Base-by-base conservation (phyloP, 176 grass and related monocot species). In the Eleusine coracana region DNA sequence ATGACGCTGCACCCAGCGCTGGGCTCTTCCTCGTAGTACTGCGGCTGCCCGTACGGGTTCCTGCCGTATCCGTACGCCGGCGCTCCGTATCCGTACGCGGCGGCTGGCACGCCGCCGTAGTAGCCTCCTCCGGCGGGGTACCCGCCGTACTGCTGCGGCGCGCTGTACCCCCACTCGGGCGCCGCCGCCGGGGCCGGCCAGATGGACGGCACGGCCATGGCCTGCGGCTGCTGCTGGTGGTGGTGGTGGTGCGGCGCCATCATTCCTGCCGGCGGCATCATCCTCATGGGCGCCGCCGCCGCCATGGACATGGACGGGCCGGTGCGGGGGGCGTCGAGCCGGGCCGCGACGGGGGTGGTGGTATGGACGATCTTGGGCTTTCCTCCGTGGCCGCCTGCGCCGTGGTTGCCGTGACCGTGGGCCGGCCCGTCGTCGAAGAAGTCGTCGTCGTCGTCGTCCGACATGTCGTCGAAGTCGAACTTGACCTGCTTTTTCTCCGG, bases 321-420 rank as follows among this genome's bases (percentile, higher is more conserved):
- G 28, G 48, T 63, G 73, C 46, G 73, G 1, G 66, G 88, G 28
- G 73, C 88, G 73, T 89, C 88, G 14, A 78, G 68, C 21, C 83
- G 78, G 11, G 83, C 52, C 67, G 76, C 80, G 12, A 56, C 45
- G 13, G 60, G 73, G 34, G 67, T 45, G 74, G 31, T 81, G 66
- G 25, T 81, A 55, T 66, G 83, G 9, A 86, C 28, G 45, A 89
- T 79, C 79, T 36, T 75, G 39, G 90, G 88, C 73, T 94, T 92
- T 14, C 64, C 50, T 4, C 50, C 63, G 37, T 73, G 64, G 0
- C 60, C 52, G 70, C 49, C 15, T 29, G 39, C 80, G 34, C 25
- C 74, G 37, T 46, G 45, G 62, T 34, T 34, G 31, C 31, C 31
- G 31, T 9, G 41, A 21, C 7, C 56, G 51, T 63, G 68, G 45